These are phyloP conservation scores for Cercis canadensis DNA, from an alignment of 306 rosid species.

Conservation along the genomic window DNA sequence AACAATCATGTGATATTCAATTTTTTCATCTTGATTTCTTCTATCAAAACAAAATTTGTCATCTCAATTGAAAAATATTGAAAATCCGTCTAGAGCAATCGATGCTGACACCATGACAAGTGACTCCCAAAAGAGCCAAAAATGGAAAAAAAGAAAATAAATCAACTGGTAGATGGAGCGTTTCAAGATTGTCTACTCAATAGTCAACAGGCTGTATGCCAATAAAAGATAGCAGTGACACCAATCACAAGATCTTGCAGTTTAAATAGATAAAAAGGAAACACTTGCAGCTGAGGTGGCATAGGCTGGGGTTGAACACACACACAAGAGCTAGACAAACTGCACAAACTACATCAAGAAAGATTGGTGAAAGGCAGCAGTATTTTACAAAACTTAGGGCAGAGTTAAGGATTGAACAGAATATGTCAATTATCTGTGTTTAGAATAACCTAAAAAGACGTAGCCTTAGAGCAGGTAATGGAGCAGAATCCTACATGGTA, in stretches of 20 bases:
- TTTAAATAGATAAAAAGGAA: background rate
- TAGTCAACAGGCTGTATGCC: background rate
- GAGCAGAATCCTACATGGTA: constrained; percentile 4
- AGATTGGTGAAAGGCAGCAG: background rate
- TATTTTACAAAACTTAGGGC: background rate
- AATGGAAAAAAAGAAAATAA: too few species aligned
- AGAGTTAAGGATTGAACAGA: constrained; percentile 8
- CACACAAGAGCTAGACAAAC: constrained; percentile 7
- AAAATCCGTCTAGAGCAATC: background rate
- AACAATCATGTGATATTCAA: constrained; percentile 7
- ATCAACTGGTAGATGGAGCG: too few species aligned
- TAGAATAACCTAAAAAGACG: background rate
- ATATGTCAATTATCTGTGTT: constrained; percentile 1
- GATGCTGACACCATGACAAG: too few species aligned
- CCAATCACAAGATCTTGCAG: too few species aligned
- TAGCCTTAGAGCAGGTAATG: background rate
- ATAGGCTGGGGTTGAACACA: background rate
- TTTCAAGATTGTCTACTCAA: background rate
- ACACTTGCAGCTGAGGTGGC: background rate
- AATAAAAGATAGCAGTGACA: background rate
- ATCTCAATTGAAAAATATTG: background rate
- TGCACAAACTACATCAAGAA: background rate
- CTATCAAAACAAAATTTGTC: too few species aligned
- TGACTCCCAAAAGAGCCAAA: too few species aligned
- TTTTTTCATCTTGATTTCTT: background rate